Conservation (phyloP, 208 protist species). For the Crithidia sp. region DNA sequence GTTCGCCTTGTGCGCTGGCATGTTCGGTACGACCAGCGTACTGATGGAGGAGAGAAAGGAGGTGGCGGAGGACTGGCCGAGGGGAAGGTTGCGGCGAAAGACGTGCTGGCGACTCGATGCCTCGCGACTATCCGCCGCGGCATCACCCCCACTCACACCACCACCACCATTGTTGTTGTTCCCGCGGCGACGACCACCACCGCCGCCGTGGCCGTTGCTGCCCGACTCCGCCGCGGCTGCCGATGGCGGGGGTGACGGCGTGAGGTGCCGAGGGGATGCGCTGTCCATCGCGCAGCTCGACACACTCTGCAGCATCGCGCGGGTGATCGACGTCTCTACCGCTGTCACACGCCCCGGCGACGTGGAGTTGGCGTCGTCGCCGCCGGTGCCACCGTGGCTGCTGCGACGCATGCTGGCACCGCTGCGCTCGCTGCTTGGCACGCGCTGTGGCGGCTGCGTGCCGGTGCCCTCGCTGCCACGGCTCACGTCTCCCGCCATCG, state of each 20-base stretch:
- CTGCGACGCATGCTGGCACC: too few species aligned
- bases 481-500: not conserved
- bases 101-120: not conserved
- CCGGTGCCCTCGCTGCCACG: not conserved
- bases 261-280: not conserved
- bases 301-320: not conserved
- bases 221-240: not conserved
- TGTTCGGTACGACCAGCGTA: too few species aligned
- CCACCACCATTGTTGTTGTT: too few species aligned
- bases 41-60: constrained; percentile 1
- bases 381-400: not conserved
- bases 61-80: not conserved
- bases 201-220: not conserved
- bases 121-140: not conserved
- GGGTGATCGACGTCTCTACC: not conserved
- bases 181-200: not conserved
- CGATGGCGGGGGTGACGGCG: not conserved
- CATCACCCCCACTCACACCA: too few species aligned
- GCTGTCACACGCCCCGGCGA: not conserved
- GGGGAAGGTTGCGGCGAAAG: not conserved
- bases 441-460: not conserved
- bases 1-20: not conserved
- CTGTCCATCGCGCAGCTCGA: not conserved
- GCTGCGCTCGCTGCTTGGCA: not conserved
- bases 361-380: not conserved